Base-by-base conservation (phyloP, 2,329 filamentous ascomycete species). In the Diaporthe vaccinii region DNA sequence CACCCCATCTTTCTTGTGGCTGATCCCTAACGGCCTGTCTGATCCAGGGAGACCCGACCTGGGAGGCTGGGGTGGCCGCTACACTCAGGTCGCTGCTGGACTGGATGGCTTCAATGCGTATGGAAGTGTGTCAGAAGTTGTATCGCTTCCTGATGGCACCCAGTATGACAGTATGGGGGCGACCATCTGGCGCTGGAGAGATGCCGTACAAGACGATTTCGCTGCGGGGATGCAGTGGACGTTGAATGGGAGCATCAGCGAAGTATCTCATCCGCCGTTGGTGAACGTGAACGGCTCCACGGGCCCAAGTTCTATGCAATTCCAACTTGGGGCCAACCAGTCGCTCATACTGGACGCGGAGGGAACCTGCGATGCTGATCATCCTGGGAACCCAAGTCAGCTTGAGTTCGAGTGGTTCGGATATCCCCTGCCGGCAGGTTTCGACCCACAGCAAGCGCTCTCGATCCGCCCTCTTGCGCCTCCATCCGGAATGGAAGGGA, bases 211-310 rank as follows among this genome's bases (percentile, higher is more conserved):
- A 4, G 55, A 58, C 20, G 55, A 58, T 12, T 58, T 58, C 9
- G 55, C 55, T 5, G 55, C 55, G 55, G 22, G 55, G 55, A 58
- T 58, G 55, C 55, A 58, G 55, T 58, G 55, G 55, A 58, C 55
- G 55, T 25, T 34, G 55, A 12, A 58, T 2, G 17, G 17, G n/a
- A 58, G 15, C 28, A 34, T 58, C 28, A 58, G 28, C 28, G 28
- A 58, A 34, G 28, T 36, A 4, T 34, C 55, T 9, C 55, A 58
- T 8, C 55, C 55, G 17, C 55, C 55, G 0, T 0, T 58, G 55
- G 55, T 34, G n/a, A 58, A 58, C 17, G 55, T 58, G 28, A 58
- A 58, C n/a, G 55, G 55, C 17, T 34, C 55, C 8, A 8, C 17
- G 17, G 55, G 55, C 28, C 55, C 55, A 2, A 15, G 17, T 7